Base-by-base conservation (phyloP, 192 early-diverging fungal genomes). In the Obelidium mucronatum region DNA sequence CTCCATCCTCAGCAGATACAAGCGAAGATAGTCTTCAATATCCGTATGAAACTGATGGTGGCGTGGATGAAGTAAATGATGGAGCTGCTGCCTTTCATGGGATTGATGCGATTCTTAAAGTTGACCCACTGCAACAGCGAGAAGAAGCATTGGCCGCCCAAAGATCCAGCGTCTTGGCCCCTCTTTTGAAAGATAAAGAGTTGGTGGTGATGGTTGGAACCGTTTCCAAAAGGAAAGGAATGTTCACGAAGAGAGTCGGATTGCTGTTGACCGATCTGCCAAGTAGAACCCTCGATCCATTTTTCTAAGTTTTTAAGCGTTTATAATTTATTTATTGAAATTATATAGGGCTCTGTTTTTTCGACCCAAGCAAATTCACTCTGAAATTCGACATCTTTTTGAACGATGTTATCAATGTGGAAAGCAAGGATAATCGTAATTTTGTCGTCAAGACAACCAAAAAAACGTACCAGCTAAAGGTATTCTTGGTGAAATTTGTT, bases 191-290 rank as follows among this genome's bases (percentile, higher is more conserved):
- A 33, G 78, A 79, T 15, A 71, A 82, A 11, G 92, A 93, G 77
- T 67, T 91, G 3, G 85, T 93, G 31, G 53, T 93, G 53, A 84
- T 85, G 44, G 81, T 83, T 17, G 88, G 90, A 6, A 83, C 78
- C 22, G 88, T 93, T 1, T 66, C 78, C 40, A 88, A 88, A 71
- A 82, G 90, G 3, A 87, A 88, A 53, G 84, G 81, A 1, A 26
- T 85, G 31, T 83, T 85, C 39, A 53, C 84, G 13, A 92, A 88
- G 55, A 89, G 87, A 42, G 58, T 87, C 19, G 83, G 87, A 37
- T 58, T 94, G 39, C 81, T 93, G n/a, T 76, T 94, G 60, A 93
- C 92, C 1, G 90, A 93, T 67, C 76, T 81, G 37, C 91, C 91
- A 36, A 84, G 92, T 77, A 56, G 58, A 34, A 13, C 15, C n/a